phyloP scores from a whole-genome alignment of 2,329 filamentous ascomycete genomes.

The Chaetomium olivaceum region DNA sequence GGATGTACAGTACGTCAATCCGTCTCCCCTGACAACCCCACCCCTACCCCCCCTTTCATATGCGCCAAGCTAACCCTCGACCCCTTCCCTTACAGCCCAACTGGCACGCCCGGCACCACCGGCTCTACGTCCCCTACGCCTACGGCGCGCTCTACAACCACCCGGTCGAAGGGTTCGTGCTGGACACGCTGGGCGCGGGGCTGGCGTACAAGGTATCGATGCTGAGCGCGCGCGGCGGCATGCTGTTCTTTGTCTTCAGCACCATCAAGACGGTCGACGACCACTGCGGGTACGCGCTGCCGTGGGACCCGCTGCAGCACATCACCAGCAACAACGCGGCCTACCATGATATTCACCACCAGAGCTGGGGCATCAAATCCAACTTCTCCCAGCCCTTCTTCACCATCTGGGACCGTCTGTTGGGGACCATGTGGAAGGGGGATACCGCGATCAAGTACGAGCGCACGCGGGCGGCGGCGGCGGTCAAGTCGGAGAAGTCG shows the following conservation, averaged over 20 bases:
- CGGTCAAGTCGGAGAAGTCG: slow-evolving; percentile 38
- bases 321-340: slow-evolving; percentile 92
- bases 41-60: not conserved
- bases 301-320: slow-evolving; percentile 90
- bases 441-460: slow-evolving; percentile 50
- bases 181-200: slow-evolving; percentile 87
- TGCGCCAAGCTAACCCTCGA: slow-evolving; percentile 40
- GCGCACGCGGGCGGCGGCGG: slow-evolving; percentile 44
- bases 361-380: slow-evolving; percentile 98
- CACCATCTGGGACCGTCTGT: slow-evolving; percentile 85
- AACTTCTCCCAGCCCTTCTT: slow-evolving; percentile 93
- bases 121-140: slow-evolving; percentile 95
- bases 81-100: slow-evolving; percentile 59
- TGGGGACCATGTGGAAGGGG: slow-evolving; percentile 82
- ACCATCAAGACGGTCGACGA: slow-evolving; percentile 97
- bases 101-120: slow-evolving; percentile 94
- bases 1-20: slow-evolving; percentile 78
- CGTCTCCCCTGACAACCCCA: too few species aligned
- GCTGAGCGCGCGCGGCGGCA: slow-evolving; percentile 83
- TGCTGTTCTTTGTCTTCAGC: slow-evolving; percentile 84
- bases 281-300: slow-evolving; percentile 94
- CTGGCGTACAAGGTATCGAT: slow-evolving; percentile 77
- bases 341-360: slow-evolving; percentile 98
- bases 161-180: slow-evolving; percentile 86
- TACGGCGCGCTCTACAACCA: slow-evolving; percentile 98